These are phyloP conservation scores for Forsythia viridissima DNA, from an alignment of 257 asterid genomes.

Conservation along the genomic window DNA sequence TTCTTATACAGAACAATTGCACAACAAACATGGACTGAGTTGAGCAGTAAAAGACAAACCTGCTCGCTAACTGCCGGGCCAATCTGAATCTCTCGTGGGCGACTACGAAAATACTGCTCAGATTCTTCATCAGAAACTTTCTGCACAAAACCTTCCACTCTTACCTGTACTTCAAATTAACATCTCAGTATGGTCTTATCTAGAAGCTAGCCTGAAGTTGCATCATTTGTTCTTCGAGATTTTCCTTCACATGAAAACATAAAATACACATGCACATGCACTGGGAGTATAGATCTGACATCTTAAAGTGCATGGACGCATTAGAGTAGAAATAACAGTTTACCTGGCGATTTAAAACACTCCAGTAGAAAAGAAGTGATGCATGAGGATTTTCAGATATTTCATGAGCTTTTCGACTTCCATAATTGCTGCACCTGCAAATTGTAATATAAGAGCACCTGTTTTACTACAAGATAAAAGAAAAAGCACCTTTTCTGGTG, in stretches of 20 bases:
- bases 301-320: neutral
- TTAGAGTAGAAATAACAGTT: neutral
- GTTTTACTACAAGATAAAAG: neutral
- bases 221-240: neutral
- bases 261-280: neutral
- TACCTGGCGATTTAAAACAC: slow-evolving; percentile 54
- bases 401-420: slow-evolving; percentile 44
- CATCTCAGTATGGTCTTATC: neutral
- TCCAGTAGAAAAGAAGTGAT: slow-evolving; percentile 52
- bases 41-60: slow-evolving; percentile 24
- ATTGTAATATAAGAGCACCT: neutral
- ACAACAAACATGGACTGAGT: neutral
- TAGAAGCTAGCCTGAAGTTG: slow-evolving; percentile 4
- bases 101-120: slow-evolving; percentile 49
- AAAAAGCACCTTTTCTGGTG: neutral
- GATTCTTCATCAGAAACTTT: slow-evolving; percentile 54
- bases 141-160: slow-evolving; percentile 55
- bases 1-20: slow-evolving; percentile 2
- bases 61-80: slow-evolving; percentile 49
- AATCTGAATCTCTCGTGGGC: slow-evolving; percentile 55
- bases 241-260: neutral
- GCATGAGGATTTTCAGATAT: slow-evolving; percentile 50
- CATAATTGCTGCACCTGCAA: slow-evolving; percentile 49
- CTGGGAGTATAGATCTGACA: neutral
- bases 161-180: slow-evolving; percentile 33